Percentiles rank a stretch among this genome's conserved stretches.
Evolutionary conservation across 2,329 filamentous ascomycete species (phyloP).

Genomic region (Colletotrichum paranaense): DNA sequence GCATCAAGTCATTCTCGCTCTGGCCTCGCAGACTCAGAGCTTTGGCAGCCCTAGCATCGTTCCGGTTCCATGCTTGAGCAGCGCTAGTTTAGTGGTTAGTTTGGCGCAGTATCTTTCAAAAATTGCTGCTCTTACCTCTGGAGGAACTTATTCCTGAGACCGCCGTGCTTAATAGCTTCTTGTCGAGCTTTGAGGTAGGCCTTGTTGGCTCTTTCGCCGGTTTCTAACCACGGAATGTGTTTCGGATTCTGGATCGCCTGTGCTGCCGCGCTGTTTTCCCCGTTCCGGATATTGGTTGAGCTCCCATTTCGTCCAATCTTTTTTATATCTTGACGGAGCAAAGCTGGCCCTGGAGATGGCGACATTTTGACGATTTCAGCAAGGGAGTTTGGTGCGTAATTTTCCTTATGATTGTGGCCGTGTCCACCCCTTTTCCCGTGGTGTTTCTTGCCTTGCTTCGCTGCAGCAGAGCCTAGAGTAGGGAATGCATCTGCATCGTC

Average conservation of each 20-base stretch:
- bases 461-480: conserved; percentile 80
- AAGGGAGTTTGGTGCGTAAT: conserved; percentile 77
- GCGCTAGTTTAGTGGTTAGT: conserved; percentile 66
- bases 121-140: conserved; percentile 76
- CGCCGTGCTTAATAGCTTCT: conserved; percentile 97
- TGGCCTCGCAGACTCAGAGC: conserved; percentile 93
- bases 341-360: conserved; percentile 79
- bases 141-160: conserved; percentile 94
- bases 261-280: conserved; percentile 84
- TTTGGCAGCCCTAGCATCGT: conserved; percentile 95
- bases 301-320: conserved; percentile 73
- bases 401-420: conserved; percentile 76
- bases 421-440: conserved; percentile 92
- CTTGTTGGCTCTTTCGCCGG: conserved; percentile 89
- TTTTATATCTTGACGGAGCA: conserved; percentile 69
- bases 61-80: conserved; percentile 98
- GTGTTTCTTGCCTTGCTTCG: conserved; percentile 88
- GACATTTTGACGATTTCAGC: conserved; percentile 97
- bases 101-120: background rate
- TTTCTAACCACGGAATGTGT: conserved; percentile 96
- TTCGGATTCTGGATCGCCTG: conserved; percentile 88
- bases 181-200: conserved; percentile 94
- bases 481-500: conserved; percentile 98
- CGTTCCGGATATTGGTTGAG: conserved; percentile 70
- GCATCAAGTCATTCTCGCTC: conserved; percentile 97